Percentiles rank a stretch among this genome's conserved stretches.
Conservation (phyloP, 164 flowering plant species). For the Magnolia kwangsiensis region DNA sequence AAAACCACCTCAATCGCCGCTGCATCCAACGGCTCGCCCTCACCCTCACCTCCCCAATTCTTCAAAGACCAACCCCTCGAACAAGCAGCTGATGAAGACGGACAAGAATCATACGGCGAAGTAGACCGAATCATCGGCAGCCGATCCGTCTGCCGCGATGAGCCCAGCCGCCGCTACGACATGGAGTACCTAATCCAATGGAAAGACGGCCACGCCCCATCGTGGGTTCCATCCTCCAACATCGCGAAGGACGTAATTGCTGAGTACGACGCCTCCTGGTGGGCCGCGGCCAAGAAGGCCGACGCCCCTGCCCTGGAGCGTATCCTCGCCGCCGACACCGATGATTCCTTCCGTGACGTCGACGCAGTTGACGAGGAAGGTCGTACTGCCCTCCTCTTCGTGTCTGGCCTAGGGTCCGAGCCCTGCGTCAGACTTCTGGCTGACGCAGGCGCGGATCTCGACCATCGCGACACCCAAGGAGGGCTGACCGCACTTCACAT, state of each 20-base stretch:
- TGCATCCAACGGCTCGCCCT: not conserved
- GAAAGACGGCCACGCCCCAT: constrained; percentile 85
- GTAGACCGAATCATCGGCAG: constrained; percentile 80
- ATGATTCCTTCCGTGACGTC: constrained; percentile 49
- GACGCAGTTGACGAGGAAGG: constrained; percentile 82
- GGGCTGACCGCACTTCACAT: constrained; percentile 85
- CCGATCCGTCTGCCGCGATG: constrained; percentile 32
- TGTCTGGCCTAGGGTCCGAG: constrained; percentile 84
- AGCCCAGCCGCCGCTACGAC: constrained; percentile 16
- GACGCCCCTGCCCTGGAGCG: constrained; percentile 48
- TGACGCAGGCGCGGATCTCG: constrained; percentile 65
- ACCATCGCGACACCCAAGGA: constrained; percentile 53
- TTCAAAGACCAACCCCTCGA: not conserved
- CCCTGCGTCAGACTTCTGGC: constrained; percentile 52
- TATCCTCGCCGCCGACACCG: constrained; percentile 29
- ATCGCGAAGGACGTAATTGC: constrained; percentile 79
- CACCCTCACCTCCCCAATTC: not conserved
- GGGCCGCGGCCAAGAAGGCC: constrained; percentile 94
- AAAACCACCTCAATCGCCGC: constrained; percentile 5
- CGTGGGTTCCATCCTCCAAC: constrained; percentile 77
- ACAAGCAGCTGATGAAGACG: constrained; percentile 6
- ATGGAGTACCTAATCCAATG: constrained; percentile 93
- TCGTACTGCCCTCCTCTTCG: constrained; percentile 83
- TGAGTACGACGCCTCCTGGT: constrained; percentile 93
- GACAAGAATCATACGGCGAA: constrained; percentile 75